Evolutionary conservation across 208 protist genomes (phyloP), one percentile per base, ranked within the genome.

Genomic region (Leishmania amazonensis): DNA sequence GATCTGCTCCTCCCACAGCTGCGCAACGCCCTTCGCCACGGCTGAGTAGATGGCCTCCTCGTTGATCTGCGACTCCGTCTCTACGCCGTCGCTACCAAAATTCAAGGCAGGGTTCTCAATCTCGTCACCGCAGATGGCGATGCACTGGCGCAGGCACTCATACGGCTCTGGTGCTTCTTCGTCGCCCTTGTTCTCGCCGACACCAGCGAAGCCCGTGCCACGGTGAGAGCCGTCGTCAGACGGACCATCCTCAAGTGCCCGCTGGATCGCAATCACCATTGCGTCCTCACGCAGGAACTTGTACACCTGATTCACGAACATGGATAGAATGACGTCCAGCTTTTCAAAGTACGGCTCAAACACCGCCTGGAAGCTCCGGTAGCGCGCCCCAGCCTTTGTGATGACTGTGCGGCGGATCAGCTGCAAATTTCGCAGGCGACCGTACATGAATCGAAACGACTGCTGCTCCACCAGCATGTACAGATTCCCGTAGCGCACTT

Each of bases 321-420:
- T 88, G 9, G 82, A 82, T 19, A 93, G 81, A 28, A 96, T 90
- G 0, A 87, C 85, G 71, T 97, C 92, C 0, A 96, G 88, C 83
- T 97, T 97, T 8, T 91, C 86, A 88, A 97, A 97, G 86, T 96
- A 97, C 17, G 95, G 95, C 70, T 96, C 91, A 77, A 96, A 97
- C n/a, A 94, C 85, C 74, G 83, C 77, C 71, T 94, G 85, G 74
- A 91, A 96, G 70, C 79, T 91, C 28, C 81, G 83, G 76, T 93
- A 94, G 72, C 93, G 82, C 24, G 82, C 81, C 4, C 87, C 89
- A 40, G 90, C 86, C 73, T 91, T 92, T 21, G 86, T 87, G 79
- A 91, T 91, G 35, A 97, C 90, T 17, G 93, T 94, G 40, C 80
- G 78, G 35, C 95, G 92, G 78, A 98, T 96, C 3, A 78, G 75